Conservation (phyloP, 176 grass and related monocot species). For the Avena eriantha region DNA sequence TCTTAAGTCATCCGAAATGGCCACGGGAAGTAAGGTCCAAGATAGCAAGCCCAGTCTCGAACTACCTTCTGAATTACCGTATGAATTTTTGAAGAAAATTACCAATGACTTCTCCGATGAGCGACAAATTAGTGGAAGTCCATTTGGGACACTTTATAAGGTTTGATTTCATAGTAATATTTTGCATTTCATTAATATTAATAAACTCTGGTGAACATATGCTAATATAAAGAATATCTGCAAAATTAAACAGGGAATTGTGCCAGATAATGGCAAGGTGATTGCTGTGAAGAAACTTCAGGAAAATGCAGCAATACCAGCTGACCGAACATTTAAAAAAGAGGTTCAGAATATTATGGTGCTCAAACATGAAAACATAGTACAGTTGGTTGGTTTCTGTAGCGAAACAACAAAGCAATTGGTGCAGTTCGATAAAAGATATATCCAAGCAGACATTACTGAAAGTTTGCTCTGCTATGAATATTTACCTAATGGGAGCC, state of each 20-base stretch:
- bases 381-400: not conserved
- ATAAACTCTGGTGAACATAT: no score
- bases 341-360: not conserved
- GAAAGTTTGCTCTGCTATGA: slow-evolving; percentile 31
- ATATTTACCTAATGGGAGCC: not conserved
- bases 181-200: not conserved
- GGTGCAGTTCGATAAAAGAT: not conserved
- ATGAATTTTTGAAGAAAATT: slow-evolving; percentile 10
- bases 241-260: slow-evolving; percentile 14
- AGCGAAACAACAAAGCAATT: not conserved
- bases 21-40: not conserved
- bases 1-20: not conserved
- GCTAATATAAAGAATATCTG: not conserved
- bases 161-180: not conserved
- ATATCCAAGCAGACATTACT: not conserved
- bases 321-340: not conserved
- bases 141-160: slow-evolving; percentile 43
- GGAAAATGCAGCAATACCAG: not conserved
- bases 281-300: not conserved
- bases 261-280: slow-evolving; percentile 1
- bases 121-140: slow-evolving; percentile 28
- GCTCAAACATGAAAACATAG: not conserved
- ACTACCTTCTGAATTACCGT: not conserved
- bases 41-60: not conserved
- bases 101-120: slow-evolving; percentile 9